Conservation (phyloP, 208 protist genomes). For the Leishmania martiniquensis region DNA sequence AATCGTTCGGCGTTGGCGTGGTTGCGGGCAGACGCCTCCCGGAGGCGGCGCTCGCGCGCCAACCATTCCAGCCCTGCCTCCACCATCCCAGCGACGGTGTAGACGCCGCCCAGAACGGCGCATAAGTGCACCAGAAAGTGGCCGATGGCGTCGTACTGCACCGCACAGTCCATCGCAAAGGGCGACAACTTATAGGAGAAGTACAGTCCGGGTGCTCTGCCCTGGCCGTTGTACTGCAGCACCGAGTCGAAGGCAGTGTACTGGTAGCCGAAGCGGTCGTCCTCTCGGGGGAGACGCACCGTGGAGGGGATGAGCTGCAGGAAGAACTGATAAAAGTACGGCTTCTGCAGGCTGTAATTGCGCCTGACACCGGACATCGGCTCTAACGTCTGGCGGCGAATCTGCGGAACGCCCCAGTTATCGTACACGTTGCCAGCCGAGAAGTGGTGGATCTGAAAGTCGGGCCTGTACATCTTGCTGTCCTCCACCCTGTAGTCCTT, state of each 20-base stretch:
- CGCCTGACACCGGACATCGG: slow-evolving; percentile 10
- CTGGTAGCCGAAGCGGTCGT: slow-evolving; percentile 22
- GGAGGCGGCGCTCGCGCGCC: slow-evolving; percentile 13
- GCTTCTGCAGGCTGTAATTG: neutral
- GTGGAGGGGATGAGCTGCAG: slow-evolving; percentile 37
- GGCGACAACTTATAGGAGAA: slow-evolving; percentile 30
- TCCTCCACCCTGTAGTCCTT: slow-evolving; percentile 13
- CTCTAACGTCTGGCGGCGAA: slow-evolving; percentile 23
- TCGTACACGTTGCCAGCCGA: slow-evolving; percentile 22
- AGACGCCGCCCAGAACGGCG: slow-evolving; percentile 61
- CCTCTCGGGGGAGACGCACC: slow-evolving; percentile 19
- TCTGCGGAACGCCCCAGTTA: slow-evolving; percentile 29
- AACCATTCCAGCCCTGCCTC: slow-evolving; percentile 30
- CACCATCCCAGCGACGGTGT: slow-evolving; percentile 52
- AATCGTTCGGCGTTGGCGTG: slow-evolving; percentile 11
- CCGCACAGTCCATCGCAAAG: slow-evolving; percentile 32
- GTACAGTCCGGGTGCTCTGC: slow-evolving; percentile 24
- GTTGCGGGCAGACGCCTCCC: slow-evolving; percentile 12
- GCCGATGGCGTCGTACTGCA: slow-evolving; percentile 31
- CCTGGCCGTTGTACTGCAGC: slow-evolving; percentile 18
- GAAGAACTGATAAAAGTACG: slow-evolving; percentile 38
- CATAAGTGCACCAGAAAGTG: slow-evolving; percentile 66
- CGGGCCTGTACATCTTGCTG: slow-evolving; percentile 14
- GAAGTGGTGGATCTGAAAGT: slow-evolving; percentile 22
- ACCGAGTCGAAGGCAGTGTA: slow-evolving; percentile 32